phyloP scores from a whole-genome alignment of 2,329 filamentous ascomycete genomes.

The Plenodomus tracheiphilus region DNA sequence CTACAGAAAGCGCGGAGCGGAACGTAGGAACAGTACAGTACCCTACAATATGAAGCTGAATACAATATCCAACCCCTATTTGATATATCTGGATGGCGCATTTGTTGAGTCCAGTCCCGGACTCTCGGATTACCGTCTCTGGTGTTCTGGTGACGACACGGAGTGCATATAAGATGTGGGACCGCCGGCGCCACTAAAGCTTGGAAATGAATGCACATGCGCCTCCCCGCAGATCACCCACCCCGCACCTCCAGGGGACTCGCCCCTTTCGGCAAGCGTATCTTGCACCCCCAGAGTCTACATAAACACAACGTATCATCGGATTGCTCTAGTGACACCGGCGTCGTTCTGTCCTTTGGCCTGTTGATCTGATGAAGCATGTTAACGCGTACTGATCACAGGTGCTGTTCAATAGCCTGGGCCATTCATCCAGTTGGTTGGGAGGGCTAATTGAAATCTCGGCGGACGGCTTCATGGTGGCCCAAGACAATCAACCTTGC shows the following conservation, averaged over 20 bases:
- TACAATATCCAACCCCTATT: neutral
- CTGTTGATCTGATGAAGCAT: too few relatives aligned
- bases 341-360: too few relatives aligned
- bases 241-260: constrained; percentile 8
- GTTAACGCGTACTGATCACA: too few relatives aligned
- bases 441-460: too few relatives aligned
- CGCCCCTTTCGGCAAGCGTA: neutral
- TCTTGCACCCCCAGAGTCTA: neutral
- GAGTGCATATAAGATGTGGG: constrained; percentile 15
- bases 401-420: too few relatives aligned
- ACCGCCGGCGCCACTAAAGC: constrained; percentile 8
- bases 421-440: too few relatives aligned
- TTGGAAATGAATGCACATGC: constrained; percentile 5
- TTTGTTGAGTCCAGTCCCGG: neutral
- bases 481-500: neutral
- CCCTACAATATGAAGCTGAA: neutral
- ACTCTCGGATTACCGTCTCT: neutral
- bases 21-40: neutral
- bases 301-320: neutral
- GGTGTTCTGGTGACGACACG: neutral
- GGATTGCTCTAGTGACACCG: neutral
- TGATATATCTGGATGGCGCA: neutral
- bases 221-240: constrained; percentile 1
- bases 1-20: constrained; percentile 3
- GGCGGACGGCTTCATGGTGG: too few relatives aligned